Evolutionary conservation across 2,329 filamentous ascomycete species (phyloP), one percentile per base, ranked within the genome.

Genomic region (Diaporthe aspalathi): DNA sequence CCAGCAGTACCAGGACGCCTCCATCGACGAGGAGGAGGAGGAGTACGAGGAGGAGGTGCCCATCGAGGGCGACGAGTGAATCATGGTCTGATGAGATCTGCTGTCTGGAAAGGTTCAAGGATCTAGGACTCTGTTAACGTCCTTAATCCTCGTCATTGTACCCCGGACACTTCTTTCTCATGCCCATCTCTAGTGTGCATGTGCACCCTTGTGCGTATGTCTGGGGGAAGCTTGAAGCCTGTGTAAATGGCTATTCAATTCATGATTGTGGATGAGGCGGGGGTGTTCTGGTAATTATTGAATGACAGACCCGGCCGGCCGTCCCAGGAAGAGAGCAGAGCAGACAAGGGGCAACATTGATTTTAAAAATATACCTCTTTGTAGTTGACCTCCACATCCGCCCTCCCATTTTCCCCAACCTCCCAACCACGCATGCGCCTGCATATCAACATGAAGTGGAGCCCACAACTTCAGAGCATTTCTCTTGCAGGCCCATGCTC

Each of bases 1-100:
- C 90, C 96, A 98, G 91, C 96, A 99, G 87, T 99, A 99, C 92
- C 96, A 99, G 91, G 96, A 99, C 85, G 96, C 96, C 83, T 93
- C 94, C 80, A 91, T 98, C 85, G 97, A 96, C 74, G 96, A 99
- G 86, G 95, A 94, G 79, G 95, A 98, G 87, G 95, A 97, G 87
- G 94, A 97, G 83, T 95, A 97, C 83, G 93, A 92, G 80, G 94
- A 96, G 88, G 95, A 97, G 85, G 89, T 87, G 76, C 91, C 91
- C 83, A 85, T 84, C 77, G 93, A 95, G 85, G 91, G 93, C 84
- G 92, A 93, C 82, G 85, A 85, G 79, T 85, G 86, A 79, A 70
- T 69, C 32, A 27, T 71, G 52, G 62, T 71, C 17, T 71, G 45
- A 67, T 56, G 32, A 67, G 32, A 71, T 60, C n/a, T 70, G 62